Evolutionary conservation across 129 eudicot species (phyloP).

Genomic region (Lactuca sativa): DNA sequence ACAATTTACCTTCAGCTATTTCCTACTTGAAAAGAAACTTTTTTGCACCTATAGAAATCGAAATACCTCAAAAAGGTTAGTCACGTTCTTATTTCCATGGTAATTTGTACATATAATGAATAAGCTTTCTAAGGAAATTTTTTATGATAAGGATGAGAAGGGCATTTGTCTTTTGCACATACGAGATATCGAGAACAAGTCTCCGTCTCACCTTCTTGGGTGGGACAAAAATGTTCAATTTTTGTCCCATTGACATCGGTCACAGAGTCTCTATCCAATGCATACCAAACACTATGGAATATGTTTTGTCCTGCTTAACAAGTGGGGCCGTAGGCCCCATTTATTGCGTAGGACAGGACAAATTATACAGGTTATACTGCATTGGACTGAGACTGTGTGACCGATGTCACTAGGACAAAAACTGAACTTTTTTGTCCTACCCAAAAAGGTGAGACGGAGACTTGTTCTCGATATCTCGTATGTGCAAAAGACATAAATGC

Average conservation of each 20-base stretch:
- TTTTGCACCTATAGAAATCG: slow-evolving; percentile 61
- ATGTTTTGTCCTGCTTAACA: neutral
- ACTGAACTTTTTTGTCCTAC: neutral
- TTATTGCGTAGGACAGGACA: neutral
- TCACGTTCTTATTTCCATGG: neutral
- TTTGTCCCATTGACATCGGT: too few species aligned
- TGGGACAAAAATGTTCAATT: neutral
- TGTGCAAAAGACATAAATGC: neutral
- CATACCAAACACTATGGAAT: neutral
- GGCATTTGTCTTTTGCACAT: too few species aligned
- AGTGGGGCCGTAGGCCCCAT: neutral
- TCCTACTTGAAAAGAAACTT: slow-evolving; percentile 60
- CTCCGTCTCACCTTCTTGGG: neutral
- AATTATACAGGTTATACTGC: neutral
- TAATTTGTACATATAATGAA: neutral
- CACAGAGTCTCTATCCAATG: neutral
- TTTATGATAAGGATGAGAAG: neutral
- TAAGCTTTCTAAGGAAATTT: neutral
- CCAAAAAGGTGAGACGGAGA: neutral
- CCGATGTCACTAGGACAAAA: neutral
- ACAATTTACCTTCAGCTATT: slow-evolving; percentile 54
- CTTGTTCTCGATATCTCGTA: neutral
- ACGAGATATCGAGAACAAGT: neutral
- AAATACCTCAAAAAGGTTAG: slow-evolving; percentile 68
- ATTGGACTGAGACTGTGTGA: too few species aligned